These are phyloP conservation scores for Chaetomium globosum DNA, from an alignment of 2,329 filamentous ascomycete genomes.

Conservation along the genomic window DNA sequence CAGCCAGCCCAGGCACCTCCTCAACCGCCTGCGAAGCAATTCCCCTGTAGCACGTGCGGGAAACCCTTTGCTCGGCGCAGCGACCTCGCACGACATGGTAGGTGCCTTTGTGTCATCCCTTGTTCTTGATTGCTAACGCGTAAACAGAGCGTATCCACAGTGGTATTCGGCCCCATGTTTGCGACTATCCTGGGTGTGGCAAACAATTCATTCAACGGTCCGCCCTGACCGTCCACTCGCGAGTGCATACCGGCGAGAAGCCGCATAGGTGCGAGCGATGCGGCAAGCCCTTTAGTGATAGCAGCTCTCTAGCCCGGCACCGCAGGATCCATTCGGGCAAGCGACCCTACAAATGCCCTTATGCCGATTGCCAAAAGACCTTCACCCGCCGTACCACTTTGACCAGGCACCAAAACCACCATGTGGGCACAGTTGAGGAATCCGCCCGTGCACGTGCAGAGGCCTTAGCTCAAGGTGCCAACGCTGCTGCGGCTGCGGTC, in stretches of 20 bases:
- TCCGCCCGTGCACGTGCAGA: conserved; percentile 86
- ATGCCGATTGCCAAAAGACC: conserved; percentile 96
- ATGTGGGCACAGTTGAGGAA: conserved; percentile 93
- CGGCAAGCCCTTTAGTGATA: conserved; percentile 97
- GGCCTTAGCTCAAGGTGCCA: conserved; percentile 64
- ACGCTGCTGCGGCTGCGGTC: conserved; percentile 41
- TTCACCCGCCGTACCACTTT: conserved; percentile 95
- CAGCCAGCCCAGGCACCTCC: conserved; percentile 40
- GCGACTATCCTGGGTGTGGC: conserved; percentile 82
- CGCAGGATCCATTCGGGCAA: conserved; percentile 94
- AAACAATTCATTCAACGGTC: conserved; percentile 98
- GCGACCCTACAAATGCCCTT: conserved; percentile 95
- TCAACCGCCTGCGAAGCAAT: conserved; percentile 63
- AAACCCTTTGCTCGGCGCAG: conserved; percentile 93
- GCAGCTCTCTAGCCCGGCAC: conserved; percentile 89
- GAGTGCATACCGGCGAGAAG: conserved; percentile 96
- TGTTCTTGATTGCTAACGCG: conserved; percentile 37
- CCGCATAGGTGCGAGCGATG: conserved; percentile 97
- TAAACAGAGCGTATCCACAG: conserved; percentile 87
- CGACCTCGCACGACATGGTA: conserved; percentile 93
- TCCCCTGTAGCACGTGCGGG: conserved; percentile 83
- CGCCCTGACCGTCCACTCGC: conserved; percentile 89
- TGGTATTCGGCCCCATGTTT: conserved; percentile 86
- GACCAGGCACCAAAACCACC: conserved; percentile 93
- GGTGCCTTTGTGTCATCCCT: conserved; percentile 41